Evolutionary conservation across 179 eudicot genomes (phyloP), one percentile per base, ranked within the genome.

Genomic region (Silene coronaria): DNA sequence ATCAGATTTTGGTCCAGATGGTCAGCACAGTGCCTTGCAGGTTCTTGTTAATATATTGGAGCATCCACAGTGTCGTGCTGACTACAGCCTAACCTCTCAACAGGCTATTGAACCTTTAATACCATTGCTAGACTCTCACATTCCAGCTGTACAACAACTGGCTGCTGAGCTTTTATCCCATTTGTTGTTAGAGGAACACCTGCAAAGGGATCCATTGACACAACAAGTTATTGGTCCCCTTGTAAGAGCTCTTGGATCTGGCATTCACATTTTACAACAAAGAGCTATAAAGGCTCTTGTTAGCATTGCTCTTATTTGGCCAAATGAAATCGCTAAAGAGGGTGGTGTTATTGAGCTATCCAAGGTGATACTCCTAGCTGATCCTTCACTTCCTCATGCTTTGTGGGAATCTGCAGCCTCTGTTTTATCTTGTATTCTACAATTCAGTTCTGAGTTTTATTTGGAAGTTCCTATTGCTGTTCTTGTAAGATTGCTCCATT

Each of bases 301-400:
- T 62, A 80, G 90, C 75, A 88, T 91, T 75, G 88, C 97, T 17
- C 70, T 87, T 70, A 84, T 84, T 53, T 96, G 98, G 97, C 98
- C 98, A 24, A 96, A 91, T 83, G 99, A 91, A 80, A 93, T 93
- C 70, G 98, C 97, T 17, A 93, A 89, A 79, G 99, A 93, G 76
- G 99, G 99, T 23, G 99, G 99, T 69, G 98, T 96, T n/a, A 78
- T 80, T 73, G 96, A 91, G 79, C 88, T 96, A n/a, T 93, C 99
- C 72, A 90, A 86, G 82, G 98, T 96, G 72, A 84, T 96, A 83
- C 75, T 96, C 82, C 91, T 86, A 78, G 88, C 90, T 21, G 99
- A 96, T 75, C 88, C 97, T 77, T 82, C 85, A 57, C 94, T 93
- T 81, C 99, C 99, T 76, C 93, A 88, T 82, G 92, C 93, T 61